Conservation (phyloP, 108 stramenopile species). For the Cyclotella baltica region DNA sequence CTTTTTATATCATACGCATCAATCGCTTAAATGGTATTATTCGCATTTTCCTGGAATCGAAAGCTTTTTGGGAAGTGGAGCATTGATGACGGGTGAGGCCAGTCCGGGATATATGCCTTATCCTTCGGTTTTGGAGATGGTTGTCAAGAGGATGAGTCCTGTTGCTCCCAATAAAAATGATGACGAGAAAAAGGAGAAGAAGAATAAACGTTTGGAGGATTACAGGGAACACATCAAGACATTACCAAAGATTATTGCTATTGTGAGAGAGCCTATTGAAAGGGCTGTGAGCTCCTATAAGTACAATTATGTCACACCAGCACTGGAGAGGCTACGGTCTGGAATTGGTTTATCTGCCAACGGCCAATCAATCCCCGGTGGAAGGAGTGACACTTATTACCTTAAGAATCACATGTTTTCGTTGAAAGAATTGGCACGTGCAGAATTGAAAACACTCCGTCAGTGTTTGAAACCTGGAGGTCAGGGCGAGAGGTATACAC, state of each 20-base stretch:
- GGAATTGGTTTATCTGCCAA: constrained; percentile 35
- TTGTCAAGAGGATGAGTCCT: constrained; percentile 21
- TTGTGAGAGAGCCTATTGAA: constrained; percentile 81
- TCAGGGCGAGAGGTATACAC: constrained; percentile 38
- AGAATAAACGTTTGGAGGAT: constrained; percentile 16
- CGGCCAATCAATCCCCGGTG: constrained; percentile 34
- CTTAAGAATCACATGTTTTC: constrained; percentile 61
- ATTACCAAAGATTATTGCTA: constrained; percentile 62
- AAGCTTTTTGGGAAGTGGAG: constrained; percentile 71
- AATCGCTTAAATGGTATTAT: constrained; percentile 74
- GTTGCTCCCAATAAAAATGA: not conserved
- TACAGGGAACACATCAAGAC: constrained; percentile 29
- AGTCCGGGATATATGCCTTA: constrained; percentile 82
- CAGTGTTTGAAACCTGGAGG: constrained; percentile 63
- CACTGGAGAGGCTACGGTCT: constrained; percentile 48
- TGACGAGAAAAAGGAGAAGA: too few relatives aligned
- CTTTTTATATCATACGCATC: constrained; percentile 56
- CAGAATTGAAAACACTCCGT: constrained; percentile 71
- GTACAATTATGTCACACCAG: constrained; percentile 82
- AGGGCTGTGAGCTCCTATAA: constrained; percentile 77
- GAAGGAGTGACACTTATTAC: constrained; percentile 58
- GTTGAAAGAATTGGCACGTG: constrained; percentile 80
- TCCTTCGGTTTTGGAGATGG: constrained; percentile 40
- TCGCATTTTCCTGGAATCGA: constrained; percentile 74
- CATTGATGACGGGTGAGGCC: constrained; percentile 89